Base-by-base conservation (phyloP, 305 asterid species). In the Solanum hybrid region DNA sequence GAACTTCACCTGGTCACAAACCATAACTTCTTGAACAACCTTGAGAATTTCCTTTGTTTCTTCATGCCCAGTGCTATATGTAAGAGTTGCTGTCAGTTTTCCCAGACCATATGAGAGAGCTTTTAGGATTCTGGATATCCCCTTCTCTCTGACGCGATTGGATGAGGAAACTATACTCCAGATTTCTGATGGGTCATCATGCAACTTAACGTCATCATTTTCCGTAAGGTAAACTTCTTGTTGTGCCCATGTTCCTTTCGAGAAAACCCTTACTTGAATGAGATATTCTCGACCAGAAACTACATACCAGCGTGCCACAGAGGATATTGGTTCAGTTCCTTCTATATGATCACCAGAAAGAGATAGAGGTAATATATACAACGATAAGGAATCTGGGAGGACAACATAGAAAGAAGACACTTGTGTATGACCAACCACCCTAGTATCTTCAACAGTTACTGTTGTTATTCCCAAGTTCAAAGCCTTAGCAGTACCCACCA, bases 1-100 rank as follows among this genome's bases (percentile, higher is more conserved):
- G 92, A 97, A 95, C 91, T 92, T 92, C 91, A 97, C 98, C 93
- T 92, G 96, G 89, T 95, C 96, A 79, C 99, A 97, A 12, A 96
- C 98, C 98, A 96, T 97, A 87, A 97, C 94, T 93, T 97, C 99
- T 91, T 97, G 98, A 90, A 92, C 94, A 91, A 95, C 97, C 92
- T 94, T 96, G 90, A 97, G 91, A 91, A 93, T 93, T 92, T 95
- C 98, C 91, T 93, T 96, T 88, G 92, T 91, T 31, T 86, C 89
- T 76, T 95, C 94, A 86, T 89, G 88, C 78, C 96, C 96, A 89
- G 92, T 89, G 81, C 91, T 90, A 92, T 95, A 97, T 56, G 94
- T 89, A 92, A 97, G 91, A 87, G 95, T 91, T 85, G 98, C 98
- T 60, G 93, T 96, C 91, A 96, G 92, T 91, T 93, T 96, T 90